Evolutionary conservation across 75 land plant genomes (phyloP).

Genomic region (Azolla pinnata): DNA sequence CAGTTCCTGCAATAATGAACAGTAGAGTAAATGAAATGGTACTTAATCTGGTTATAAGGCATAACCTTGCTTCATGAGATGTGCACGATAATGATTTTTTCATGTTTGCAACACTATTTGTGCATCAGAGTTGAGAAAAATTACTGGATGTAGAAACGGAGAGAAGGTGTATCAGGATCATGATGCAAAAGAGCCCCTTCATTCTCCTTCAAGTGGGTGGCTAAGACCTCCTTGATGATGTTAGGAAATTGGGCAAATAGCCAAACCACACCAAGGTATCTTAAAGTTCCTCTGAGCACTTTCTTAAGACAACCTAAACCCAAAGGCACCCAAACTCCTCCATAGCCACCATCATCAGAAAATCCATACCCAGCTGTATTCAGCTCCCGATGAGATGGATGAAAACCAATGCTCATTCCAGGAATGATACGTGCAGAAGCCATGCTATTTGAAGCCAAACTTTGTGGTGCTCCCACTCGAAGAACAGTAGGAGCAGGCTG

Average conservation of each 20-base stretch:
- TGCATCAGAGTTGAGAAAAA: too few species aligned
- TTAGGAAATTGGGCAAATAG: constrained; percentile 94
- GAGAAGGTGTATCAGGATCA: constrained; percentile 96
- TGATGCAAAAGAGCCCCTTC: constrained; percentile 89
- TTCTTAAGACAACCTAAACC: constrained; percentile 95
- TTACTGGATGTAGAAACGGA: constrained; percentile 97
- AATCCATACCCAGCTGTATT: constrained; percentile 89
- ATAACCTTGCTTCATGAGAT: too few species aligned
- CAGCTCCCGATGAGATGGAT: constrained; percentile 51
- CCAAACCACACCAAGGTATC: constrained; percentile 96
- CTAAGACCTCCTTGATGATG: constrained; percentile 73
- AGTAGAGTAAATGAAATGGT: too few species aligned
- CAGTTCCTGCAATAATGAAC: constrained; percentile 73
- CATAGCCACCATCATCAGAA: constrained; percentile 99
- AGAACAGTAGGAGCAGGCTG: constrained; percentile 26
- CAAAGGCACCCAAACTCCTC: constrained; percentile 99
- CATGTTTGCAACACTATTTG: too few species aligned
- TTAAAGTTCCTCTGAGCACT: constrained; percentile 79
- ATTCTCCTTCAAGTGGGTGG: constrained; percentile 66
- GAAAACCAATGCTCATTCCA: constrained; percentile 35
- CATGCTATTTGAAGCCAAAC: constrained; percentile 27
- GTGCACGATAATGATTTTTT: too few species aligned
- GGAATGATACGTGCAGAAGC: constrained; percentile 37
- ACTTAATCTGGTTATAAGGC: too few species aligned
- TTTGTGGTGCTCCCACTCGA: constrained; percentile 34